Percentiles rank a stretch among this genome's conserved stretches.
phyloP scores from a whole-genome alignment of 1,139 yeast genomes.

The Insectozyma bohioensis region DNA sequence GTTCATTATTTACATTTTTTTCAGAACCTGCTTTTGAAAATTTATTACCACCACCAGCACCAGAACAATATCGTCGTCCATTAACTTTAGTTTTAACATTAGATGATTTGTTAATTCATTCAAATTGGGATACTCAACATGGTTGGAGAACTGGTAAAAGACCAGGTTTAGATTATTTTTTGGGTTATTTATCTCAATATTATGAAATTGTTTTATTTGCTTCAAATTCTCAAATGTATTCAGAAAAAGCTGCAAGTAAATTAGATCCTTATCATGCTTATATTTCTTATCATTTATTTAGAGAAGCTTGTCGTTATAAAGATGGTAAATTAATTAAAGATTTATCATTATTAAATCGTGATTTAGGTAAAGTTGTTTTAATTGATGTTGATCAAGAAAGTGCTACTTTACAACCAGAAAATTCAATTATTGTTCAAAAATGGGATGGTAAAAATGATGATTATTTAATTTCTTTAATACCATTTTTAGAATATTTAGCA shows the following conservation, averaged over 20 bases:
- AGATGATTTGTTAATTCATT: conserved; percentile 87
- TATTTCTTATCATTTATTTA: conserved; percentile 80
- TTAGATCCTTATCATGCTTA: conserved; percentile 92
- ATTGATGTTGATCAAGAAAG: conserved; percentile 77
- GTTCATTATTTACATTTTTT: conserved; percentile 78
- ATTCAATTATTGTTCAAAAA: conserved; percentile 76
- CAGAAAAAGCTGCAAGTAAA: conserved; percentile 82
- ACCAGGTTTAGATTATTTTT: conserved; percentile 96
- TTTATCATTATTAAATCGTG: conserved; percentile 86
- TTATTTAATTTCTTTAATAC: conserved; percentile 73
- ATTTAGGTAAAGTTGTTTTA: conserved; percentile 73
- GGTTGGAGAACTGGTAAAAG: conserved; percentile 99
- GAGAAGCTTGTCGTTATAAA: conserved; percentile 88
- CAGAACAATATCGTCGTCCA: conserved; percentile 92
- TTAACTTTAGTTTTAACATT: conserved; percentile 83
- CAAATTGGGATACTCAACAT: conserved; percentile 86
- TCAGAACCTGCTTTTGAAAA: conserved; percentile 94
- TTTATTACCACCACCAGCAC: conserved; percentile 83
- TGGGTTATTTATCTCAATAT: conserved; percentile 91
- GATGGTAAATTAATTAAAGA: conserved; percentile 89
- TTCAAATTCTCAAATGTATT: conserved; percentile 79
- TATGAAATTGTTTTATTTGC: conserved; percentile 93
- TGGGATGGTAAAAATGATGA: conserved; percentile 92
- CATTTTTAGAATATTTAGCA: conserved; percentile 92
- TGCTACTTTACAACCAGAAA: conserved; percentile 84